Evolutionary conservation across 306 rosid genomes (phyloP).

Genomic region (Vachellia collinsii): DNA sequence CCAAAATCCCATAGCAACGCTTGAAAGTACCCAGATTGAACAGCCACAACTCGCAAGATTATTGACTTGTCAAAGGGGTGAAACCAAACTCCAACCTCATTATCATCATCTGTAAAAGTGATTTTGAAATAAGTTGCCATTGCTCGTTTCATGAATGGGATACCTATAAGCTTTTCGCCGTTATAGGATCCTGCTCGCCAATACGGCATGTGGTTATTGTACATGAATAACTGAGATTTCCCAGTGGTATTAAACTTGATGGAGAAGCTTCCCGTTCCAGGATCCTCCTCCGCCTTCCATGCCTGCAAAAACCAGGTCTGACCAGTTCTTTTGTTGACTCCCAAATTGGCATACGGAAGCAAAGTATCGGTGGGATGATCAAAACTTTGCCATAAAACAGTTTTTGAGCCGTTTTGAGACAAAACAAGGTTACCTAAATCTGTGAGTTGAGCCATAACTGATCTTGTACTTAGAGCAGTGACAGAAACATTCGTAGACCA

Average conservation of each 20-base stretch:
- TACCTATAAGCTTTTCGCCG: neutral
- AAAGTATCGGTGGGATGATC: neutral
- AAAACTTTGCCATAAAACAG: neutral
- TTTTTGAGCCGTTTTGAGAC: neutral
- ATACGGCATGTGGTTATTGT: neutral
- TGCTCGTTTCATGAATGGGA: slow-evolving; percentile 1
- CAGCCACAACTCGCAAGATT: slow-evolving; percentile 22
- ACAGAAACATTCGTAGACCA: too few relatives aligned
- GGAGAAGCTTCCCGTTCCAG: slow-evolving; percentile 4
- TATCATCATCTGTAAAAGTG: neutral
- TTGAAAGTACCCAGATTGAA: slow-evolving; percentile 45
- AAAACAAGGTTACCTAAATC: neutral
- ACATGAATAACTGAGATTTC: neutral
- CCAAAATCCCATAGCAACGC: slow-evolving; percentile 46
- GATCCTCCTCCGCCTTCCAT: slow-evolving; percentile 31
- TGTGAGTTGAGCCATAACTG: neutral
- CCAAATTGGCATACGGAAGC: neutral
- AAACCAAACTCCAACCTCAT: slow-evolving; percentile 19
- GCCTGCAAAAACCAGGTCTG: slow-evolving; percentile 19
- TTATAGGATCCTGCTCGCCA: slow-evolving; percentile 27
- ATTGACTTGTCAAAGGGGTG: slow-evolving; percentile 23
- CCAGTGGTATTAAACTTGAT: neutral
- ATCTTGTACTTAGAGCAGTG: too few relatives aligned
- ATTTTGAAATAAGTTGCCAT: neutral
- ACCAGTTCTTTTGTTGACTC: slow-evolving; percentile 28